Percentiles rank a stretch among this genome's conserved stretches.
These are phyloP conservation scores for Trametopsis cervina DNA, from an alignment of 768 basidiomycete species.

Conservation along the genomic window DNA sequence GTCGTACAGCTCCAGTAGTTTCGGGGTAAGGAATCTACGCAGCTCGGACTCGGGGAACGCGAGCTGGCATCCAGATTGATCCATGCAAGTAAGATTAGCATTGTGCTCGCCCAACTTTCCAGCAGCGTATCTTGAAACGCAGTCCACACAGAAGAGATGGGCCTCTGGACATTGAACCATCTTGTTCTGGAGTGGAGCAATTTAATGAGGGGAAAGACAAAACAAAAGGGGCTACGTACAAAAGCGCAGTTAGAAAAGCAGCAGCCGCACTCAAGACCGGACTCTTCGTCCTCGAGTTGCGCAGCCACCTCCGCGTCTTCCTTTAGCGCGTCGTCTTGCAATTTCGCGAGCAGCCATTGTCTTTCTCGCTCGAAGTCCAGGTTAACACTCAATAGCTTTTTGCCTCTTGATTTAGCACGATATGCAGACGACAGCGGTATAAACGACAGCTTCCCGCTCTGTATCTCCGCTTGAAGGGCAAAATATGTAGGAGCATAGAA, in stretches of 20 bases:
- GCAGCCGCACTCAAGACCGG: conserved; percentile 81
- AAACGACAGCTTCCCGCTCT: conserved; percentile 28
- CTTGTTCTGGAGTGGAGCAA: conserved; percentile 64
- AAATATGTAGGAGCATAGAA: conserved; percentile 68
- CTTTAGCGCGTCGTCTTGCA: conserved; percentile 21
- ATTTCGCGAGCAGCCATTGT: conserved; percentile 39
- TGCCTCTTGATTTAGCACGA: conserved; percentile 34
- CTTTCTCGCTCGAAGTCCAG: conserved; percentile 38
- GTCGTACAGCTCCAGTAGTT: conserved; percentile 64
- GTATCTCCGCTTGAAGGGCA: conserved; percentile 35
- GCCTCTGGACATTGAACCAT: conserved; percentile 88
- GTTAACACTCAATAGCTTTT: conserved; percentile 26
- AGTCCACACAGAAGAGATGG: conserved; percentile 78
- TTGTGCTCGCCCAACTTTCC: conserved; percentile 60
- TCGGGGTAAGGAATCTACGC: conserved; percentile 54
- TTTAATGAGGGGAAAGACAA: too few relatives aligned
- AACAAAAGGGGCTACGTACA: conserved; percentile 37
- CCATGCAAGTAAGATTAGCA: conserved; percentile 71
- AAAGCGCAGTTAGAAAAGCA: conserved; percentile 72
- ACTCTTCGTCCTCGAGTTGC: conserved; percentile 40
- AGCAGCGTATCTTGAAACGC: conserved; percentile 63
- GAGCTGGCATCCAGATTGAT: conserved; percentile 64
- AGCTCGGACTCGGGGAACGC: conserved; percentile 67
- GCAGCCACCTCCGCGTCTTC: conserved; percentile 26
- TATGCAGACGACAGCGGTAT: conserved; percentile 28